Percentiles rank a stretch among this genome's conserved stretches.
phyloP scores from a whole-genome alignment of 805 yeast species.

The Saturnispora besseyi region DNA sequence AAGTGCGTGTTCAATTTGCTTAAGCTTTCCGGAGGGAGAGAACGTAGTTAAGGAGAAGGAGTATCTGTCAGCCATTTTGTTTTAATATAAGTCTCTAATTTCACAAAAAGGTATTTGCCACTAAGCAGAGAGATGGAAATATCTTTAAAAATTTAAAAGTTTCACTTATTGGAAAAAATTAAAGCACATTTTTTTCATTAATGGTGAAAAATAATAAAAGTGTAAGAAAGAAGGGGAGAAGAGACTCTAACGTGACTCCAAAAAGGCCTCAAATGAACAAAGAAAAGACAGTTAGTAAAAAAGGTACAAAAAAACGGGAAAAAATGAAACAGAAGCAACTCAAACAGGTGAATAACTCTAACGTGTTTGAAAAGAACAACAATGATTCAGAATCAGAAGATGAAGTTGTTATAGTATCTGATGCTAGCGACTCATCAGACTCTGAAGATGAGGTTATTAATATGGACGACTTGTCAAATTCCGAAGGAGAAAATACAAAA shows the following conservation, averaged over 20 bases:
- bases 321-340: constrained; percentile 1
- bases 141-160: neutral
- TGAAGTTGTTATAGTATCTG: neutral
- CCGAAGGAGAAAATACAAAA: neutral
- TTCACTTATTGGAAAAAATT: neutral
- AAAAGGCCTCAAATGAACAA: constrained; percentile 6
- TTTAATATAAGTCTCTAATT: neutral
- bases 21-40: constrained; percentile 97
- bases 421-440: neutral
- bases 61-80: constrained; percentile 89
- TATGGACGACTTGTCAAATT: neutral
- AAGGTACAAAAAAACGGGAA: neutral
- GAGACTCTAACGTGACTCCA: neutral
- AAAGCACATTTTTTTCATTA: neutral
- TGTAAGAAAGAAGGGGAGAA: constrained; percentile 6
- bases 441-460: constrained; percentile 3
- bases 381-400: constrained; percentile 5
- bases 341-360: constrained; percentile 1
- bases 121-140: neutral
- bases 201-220: neutral
- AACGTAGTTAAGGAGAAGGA: constrained; percentile 95
- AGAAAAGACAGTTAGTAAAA: neutral
- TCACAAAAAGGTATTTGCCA: constrained; percentile 1
- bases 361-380: constrained; percentile 4
- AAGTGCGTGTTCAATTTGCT: constrained; percentile 95